Percentiles rank a stretch among this genome's conserved stretches.
phyloP scores from a whole-genome alignment of 2,329 filamentous ascomycete species.

The Sporothrix inflata region DNA sequence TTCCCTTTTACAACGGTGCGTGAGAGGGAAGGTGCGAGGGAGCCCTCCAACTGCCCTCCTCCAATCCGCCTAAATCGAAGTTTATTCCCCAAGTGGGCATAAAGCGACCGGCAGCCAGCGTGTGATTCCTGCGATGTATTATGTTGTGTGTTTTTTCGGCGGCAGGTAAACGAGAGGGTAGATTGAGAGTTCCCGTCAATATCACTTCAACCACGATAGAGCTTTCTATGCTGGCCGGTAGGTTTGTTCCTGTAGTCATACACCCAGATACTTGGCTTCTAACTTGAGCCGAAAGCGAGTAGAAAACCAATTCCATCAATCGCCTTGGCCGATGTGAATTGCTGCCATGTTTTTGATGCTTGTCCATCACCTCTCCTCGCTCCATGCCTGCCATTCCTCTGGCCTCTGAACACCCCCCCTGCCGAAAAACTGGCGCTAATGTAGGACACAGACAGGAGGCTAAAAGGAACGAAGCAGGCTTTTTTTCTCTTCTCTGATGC shows the following conservation, averaged over 20 bases:
- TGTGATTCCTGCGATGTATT: background rate
- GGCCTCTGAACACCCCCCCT: background rate
- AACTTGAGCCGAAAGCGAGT: background rate
- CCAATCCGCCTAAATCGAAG: background rate
- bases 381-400: background rate
- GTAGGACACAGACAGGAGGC: conserved; percentile 12
- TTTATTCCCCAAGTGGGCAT: background rate
- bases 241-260: no score
- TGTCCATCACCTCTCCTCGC: background rate
- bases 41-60: background rate
- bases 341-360: background rate
- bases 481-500: background rate
- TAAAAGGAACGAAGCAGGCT: conserved; percentile 16
- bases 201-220: no score
- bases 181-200: background rate
- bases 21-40: background rate
- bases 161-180: background rate
- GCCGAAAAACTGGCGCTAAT: background rate
- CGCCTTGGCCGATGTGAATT: no score
- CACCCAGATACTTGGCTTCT: no score
- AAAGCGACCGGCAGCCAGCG: background rate
- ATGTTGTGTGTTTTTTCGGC: background rate
- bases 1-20: background rate
- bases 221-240: no score
- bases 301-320: background rate